Evolutionary conservation across 805 yeast genomes (phyloP), one percentile per base, ranked within the genome.

Genomic region (Kluyveromyces starmeri): DNA sequence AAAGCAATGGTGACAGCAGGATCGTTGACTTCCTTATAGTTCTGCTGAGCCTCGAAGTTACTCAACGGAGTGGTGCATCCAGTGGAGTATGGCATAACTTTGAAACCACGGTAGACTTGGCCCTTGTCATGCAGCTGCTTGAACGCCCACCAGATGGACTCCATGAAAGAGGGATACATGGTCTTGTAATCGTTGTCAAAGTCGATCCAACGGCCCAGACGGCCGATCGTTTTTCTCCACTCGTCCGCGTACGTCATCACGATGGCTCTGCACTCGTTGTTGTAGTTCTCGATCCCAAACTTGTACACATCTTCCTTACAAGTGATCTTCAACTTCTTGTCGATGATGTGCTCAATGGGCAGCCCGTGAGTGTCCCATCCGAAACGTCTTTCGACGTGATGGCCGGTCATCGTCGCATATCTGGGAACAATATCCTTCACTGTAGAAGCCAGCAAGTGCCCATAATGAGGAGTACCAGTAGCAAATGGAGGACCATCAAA

Each of bases 311-410:
- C 99, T 35, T 83, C 89, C 62, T 88, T 92, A 51, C 95, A 82
- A 37, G 81, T 78, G 63, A 92, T 85, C 24, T 94, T 94, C 48
- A 92, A 72, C 56, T 83, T 82, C 81, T 94, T 92, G 83, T 92
- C 99, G 51, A 92, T 92, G 62, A 89, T 96, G 61, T 92, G 96
- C 67, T 92, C 99, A 39, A 92, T 85, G 32, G 99, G 99, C 45
- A 92, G 75, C 38, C 99, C 99, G 61, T 92, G 99, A 37, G 99
- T 92, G 64, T 92, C 99, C 99, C 99, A 92, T 43, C 99, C 99
- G 46, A 92, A 92, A 53, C 97, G 75, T 66, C 99, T 83, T 64
- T 84, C 96, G 27, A 92, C 98, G 50, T 81, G 84, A 61, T 75
- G 80, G 14, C 98, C 98, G 50, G 83, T 89, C 98, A 92, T 89